Conservation (phyloP, 176 grass and related monocot genomes). For the Cocos nucifera region DNA sequence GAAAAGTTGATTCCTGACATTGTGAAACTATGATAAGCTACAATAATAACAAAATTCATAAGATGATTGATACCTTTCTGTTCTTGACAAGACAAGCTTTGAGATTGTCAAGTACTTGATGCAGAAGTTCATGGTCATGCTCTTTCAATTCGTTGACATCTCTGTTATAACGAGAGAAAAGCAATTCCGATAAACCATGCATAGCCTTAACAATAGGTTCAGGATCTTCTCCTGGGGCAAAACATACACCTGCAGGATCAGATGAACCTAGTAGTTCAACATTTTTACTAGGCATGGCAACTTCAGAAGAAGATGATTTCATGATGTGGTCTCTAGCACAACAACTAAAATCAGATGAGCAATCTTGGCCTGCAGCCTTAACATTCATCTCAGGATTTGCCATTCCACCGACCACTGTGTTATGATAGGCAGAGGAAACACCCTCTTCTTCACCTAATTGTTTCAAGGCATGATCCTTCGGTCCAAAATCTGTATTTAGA, state of each 20-base stretch:
- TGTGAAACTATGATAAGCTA: not conserved
- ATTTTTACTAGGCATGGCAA: slow-evolving; percentile 11
- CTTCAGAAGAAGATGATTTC: slow-evolving; percentile 21
- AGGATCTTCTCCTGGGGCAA: too few relatives aligned
- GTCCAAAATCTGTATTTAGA: slow-evolving; percentile 6
- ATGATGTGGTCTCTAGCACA: slow-evolving; percentile 13
- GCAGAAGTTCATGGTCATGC: slow-evolving; percentile 38
- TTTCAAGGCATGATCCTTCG: slow-evolving; percentile 15
- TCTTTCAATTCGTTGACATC: slow-evolving; percentile 33
- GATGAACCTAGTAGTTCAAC: slow-evolving; percentile 1
- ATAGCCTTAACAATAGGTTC: slow-evolving; percentile 33
- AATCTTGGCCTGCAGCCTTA: slow-evolving; percentile 15
- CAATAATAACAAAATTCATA: slow-evolving; percentile 14
- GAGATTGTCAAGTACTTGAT: slow-evolving; percentile 53
- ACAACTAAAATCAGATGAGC: slow-evolving; percentile 17
- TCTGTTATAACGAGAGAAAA: slow-evolving; percentile 31
- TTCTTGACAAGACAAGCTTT: slow-evolving; percentile 35
- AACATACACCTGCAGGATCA: too few relatives aligned
- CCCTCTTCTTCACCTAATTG: not conserved
- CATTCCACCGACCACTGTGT: not conserved
- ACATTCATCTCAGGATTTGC: too few relatives aligned
- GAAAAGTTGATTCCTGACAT: too few relatives aligned
- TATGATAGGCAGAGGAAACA: slow-evolving; percentile 13
- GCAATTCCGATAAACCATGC: slow-evolving; percentile 41
- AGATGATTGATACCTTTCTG: slow-evolving; percentile 33